A percentile compares a stretch with the other conserved stretches of the same genome.
phyloP scores from a whole-genome alignment of 1,284 basidiomycete genomes.

The Pholiota adiposa region DNA sequence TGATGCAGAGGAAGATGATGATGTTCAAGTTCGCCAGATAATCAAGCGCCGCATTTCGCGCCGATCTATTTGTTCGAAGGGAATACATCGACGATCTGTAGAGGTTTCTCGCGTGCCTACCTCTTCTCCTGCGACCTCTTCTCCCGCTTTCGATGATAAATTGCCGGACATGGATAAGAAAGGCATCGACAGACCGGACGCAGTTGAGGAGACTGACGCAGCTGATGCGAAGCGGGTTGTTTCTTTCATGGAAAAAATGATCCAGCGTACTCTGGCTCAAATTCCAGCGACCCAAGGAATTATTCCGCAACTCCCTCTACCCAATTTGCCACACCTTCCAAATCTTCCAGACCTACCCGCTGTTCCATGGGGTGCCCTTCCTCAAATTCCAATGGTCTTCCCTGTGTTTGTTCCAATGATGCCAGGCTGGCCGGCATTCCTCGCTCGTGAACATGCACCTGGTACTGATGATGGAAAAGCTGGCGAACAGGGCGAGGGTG shows the following conservation, averaged over 20 bases:
- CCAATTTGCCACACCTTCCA: conserved; percentile 37
- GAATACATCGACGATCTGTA: conserved; percentile 31
- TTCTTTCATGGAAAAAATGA: conserved; percentile 70
- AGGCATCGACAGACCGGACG: conserved; percentile 21
- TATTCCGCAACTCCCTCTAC: conserved; percentile 53
- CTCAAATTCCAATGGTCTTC: conserved; percentile 80
- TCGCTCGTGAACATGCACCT: conserved; percentile 49
- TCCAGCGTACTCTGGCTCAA: conserved; percentile 76
- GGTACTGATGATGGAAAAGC: conserved; percentile 22
- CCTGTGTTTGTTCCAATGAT: conserved; percentile 76
- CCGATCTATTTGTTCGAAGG: conserved; percentile 34
- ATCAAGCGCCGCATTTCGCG: conserved; percentile 31
- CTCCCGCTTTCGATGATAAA: conserved; percentile 29
- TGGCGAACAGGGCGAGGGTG: conserved; percentile 34
- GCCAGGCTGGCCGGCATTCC: conserved; percentile 66
- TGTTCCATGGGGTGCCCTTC: conserved; percentile 59
- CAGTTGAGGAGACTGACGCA: conserved; percentile 42
- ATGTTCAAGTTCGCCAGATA: conserved; percentile 39
- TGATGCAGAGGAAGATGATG: conserved; percentile 71
- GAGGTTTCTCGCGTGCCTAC: conserved; percentile 34
- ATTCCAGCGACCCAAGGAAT: conserved; percentile 59
- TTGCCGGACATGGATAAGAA: conserved; percentile 26
- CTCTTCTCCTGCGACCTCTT: conserved; percentile 32
- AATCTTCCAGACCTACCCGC: conserved; percentile 28
- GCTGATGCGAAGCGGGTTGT: conserved; percentile 70